Evolutionary conservation across 495 filamentous ascomycete genomes (phyloP).

Genomic region (Penicillium ochrochloron): DNA sequence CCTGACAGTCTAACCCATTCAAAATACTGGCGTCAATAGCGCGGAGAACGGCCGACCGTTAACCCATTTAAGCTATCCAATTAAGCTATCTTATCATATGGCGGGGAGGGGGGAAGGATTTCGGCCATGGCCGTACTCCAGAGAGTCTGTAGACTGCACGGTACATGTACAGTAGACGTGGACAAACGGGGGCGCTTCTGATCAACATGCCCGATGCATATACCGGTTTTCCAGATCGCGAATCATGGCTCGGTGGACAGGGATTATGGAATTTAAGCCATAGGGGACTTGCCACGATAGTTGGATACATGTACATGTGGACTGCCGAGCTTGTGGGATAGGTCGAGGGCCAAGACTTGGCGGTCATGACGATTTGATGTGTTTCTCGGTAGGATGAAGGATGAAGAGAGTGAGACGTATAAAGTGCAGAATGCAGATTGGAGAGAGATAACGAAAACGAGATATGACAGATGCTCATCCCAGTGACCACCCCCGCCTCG

Average conservation of each 20-base stretch:
- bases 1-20: constrained; percentile 2
- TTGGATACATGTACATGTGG: not conserved
- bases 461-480: not conserved
- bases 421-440: not conserved
- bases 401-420: not conserved
- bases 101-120: not conserved
- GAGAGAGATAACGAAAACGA: not conserved
- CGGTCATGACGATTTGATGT: not conserved
- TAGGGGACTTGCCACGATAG: constrained; percentile 3
- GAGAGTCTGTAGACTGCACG: not conserved
- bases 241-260: not conserved
- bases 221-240: not conserved
- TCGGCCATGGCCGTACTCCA: not conserved
- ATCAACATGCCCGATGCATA: constrained; percentile 4
- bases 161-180: constrained; percentile 2
- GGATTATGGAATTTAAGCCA: not conserved
- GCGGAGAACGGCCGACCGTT: not conserved
- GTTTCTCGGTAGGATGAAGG: not conserved
- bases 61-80: not conserved
- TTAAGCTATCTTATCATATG: not conserved
- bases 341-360: not conserved
- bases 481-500: not conserved
- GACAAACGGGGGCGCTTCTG: constrained; percentile 6
- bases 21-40: not conserved
- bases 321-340: not conserved